Percentiles rank a stretch among this genome's conserved stretches.
phyloP scores from a whole-genome alignment of 257 asterid genomes.

The Capsicum chinense region DNA sequence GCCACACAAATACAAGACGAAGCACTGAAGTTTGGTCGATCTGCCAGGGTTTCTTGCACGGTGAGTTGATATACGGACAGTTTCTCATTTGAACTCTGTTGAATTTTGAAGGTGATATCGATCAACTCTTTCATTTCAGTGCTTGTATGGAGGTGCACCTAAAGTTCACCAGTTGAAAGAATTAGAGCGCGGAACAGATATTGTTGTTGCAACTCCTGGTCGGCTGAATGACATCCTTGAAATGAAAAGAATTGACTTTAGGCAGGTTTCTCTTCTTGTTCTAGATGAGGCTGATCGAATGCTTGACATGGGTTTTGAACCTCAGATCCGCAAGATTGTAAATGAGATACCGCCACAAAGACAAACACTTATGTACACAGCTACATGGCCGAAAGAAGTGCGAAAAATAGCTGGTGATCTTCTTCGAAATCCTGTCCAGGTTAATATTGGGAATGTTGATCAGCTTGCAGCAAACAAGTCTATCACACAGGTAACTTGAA shows the following conservation, averaged over 20 bases:
- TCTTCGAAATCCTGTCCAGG: conserved; percentile 85
- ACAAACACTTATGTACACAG: conserved; percentile 99
- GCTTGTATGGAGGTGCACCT: conserved; percentile 98
- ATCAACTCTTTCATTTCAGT: conserved; percentile 54
- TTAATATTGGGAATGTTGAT: conserved; percentile 91
- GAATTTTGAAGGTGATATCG: conserved; percentile 27
- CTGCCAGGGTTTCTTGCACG: conserved; percentile 93
- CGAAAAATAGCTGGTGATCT: conserved; percentile 90
- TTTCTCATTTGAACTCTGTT: conserved; percentile 11
- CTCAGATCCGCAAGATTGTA: conserved; percentile 95
- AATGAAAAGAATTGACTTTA: conserved; percentile 86
- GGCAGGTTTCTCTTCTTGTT: conserved; percentile 91
- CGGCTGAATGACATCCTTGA: conserved; percentile 98
- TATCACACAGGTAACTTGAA: conserved; percentile 74
- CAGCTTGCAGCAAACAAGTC: conserved; percentile 94
- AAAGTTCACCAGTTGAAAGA: conserved; percentile 88
- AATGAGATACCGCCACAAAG: conserved; percentile 92
- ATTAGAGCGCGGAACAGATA: conserved; percentile 89
- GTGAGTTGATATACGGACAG: conserved; percentile 42
- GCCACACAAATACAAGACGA: conserved; percentile 99
- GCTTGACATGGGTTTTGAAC: conserved; percentile 99
- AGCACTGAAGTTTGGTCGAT: conserved; percentile 93
- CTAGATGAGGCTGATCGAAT: conserved; percentile 99
- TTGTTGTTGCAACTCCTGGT: conserved; percentile 98
- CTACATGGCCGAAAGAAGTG: conserved; percentile 99